Base-by-base conservation (phyloP, 352 stramenopile genomes). In the Globisporangium canariense region DNA sequence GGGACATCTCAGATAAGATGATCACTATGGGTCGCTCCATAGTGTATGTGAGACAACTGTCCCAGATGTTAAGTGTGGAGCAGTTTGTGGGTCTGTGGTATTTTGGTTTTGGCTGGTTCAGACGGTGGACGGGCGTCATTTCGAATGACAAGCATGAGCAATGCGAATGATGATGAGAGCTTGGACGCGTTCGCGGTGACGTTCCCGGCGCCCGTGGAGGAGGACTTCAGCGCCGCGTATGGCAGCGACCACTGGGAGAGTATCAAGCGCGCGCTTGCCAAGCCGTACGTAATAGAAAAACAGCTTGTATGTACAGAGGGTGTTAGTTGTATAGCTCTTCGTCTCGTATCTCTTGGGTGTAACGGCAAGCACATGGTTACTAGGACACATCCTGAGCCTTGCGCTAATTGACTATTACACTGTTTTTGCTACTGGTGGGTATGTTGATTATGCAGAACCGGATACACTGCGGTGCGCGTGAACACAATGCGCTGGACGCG, bases 401-500 rank as follows among this genome's bases (percentile, higher is more conserved):
- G 25, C 25, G 25, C 25, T 28, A 28, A 16, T 58, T 20, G 2
- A 18, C 45, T 66, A 57, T 28, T 28, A 28, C 25, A 28, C 25
- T 62, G 40, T 40, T 40, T 41, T 41, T 41, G 36, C 9, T 41
- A 16, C 32, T 38, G n/a, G 20, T 52, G n/a, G 51, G 20, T 52
- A n/a, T 54, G 13, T 14, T 60, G 1, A 11, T 68, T 62, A 28
- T n/a, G 20, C 2, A 89, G 86, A 1, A 79, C 83, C 22, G 70
- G 73, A 5, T 89, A 88, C 70, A 97, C 89, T 30, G 81, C 81
- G 1, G 79, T 94, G 32, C 84, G 89, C 10, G 83, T 95, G 36
- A 93, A 96, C 60, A 93, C 83, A 10, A 70, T 91, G 55, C 80
- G 74, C 28, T 71, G 77, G 41, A 83, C 71, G 14, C 78, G 76